These are phyloP conservation scores for Botryotinia convoluta DNA, from an alignment of 2,329 filamentous ascomycete genomes.

Conservation along the genomic window DNA sequence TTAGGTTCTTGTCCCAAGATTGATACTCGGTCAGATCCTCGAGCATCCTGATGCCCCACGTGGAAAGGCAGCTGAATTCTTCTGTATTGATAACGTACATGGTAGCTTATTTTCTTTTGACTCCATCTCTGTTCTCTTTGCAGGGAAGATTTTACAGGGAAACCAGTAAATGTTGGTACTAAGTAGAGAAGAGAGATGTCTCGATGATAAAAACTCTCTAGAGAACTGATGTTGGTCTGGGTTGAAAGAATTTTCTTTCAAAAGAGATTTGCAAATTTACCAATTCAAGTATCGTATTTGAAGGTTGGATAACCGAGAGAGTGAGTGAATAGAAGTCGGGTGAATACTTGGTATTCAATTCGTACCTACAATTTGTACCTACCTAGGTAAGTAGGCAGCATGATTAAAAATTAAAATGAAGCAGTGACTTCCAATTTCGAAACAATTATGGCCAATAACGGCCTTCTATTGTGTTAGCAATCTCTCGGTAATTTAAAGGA, in stretches of 20 bases:
- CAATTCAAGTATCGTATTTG: neutral
- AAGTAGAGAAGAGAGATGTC: no score
- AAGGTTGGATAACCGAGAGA: neutral
- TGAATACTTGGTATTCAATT: neutral
- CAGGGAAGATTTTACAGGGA: neutral
- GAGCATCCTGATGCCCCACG: neutral
- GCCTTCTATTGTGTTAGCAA: neutral
- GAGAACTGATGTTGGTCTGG: neutral
- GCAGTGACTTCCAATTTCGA: neutral
- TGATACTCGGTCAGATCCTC: neutral
- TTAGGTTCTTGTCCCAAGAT: neutral
- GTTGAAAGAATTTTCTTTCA: neutral
- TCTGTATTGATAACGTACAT: neutral
- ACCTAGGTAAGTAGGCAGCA: neutral
- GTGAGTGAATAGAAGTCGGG: constrained; percentile 9
- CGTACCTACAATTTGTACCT: neutral
- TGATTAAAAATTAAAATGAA: neutral
- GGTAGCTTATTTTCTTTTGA: neutral
- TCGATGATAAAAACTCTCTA: neutral
- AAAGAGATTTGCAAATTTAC: neutral
- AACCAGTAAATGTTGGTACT: neutral
- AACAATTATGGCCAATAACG: neutral
- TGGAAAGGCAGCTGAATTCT: neutral
- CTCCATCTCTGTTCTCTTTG: constrained; percentile 7
- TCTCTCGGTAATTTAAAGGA: neutral